Conservation (phyloP, 2,329 filamentous ascomycete species). For the Metarhizium rileyi region DNA sequence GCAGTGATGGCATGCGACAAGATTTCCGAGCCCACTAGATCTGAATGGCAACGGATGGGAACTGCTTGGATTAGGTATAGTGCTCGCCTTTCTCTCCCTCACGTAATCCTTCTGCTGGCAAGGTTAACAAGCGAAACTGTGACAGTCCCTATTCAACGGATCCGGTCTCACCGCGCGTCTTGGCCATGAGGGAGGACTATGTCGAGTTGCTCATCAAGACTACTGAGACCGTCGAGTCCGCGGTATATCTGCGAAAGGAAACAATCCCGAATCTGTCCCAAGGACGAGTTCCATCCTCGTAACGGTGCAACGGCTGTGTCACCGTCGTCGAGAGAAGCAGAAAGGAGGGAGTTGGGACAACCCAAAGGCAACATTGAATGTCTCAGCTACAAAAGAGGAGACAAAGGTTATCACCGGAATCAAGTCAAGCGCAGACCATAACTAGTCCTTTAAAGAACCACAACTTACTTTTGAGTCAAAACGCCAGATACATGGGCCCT, state of each 20-base stretch:
- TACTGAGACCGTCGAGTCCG: background rate
- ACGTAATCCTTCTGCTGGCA: background rate
- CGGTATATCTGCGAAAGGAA: constrained; percentile 1
- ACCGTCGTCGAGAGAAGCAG: background rate
- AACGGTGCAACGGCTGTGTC: background rate
- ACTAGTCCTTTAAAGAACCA: no score
- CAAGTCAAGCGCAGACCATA: no score
- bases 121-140: background rate
- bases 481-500: no score
- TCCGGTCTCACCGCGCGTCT: background rate
- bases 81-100: background rate
- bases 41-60: background rate
- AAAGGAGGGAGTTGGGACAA: background rate
- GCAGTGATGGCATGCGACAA: constrained; percentile 12
- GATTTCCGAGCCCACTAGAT: background rate
- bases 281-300: background rate
- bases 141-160: constrained; percentile 5
- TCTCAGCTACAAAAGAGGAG: background rate
- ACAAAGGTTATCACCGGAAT: background rate
- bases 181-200: constrained; percentile 3
- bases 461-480: no score
- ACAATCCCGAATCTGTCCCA: background rate
- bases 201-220: background rate
- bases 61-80: constrained; percentile 1
- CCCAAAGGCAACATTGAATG: no score